phyloP scores from a whole-genome alignment of 345 rosid genomes.

The Syzygium jambos region DNA sequence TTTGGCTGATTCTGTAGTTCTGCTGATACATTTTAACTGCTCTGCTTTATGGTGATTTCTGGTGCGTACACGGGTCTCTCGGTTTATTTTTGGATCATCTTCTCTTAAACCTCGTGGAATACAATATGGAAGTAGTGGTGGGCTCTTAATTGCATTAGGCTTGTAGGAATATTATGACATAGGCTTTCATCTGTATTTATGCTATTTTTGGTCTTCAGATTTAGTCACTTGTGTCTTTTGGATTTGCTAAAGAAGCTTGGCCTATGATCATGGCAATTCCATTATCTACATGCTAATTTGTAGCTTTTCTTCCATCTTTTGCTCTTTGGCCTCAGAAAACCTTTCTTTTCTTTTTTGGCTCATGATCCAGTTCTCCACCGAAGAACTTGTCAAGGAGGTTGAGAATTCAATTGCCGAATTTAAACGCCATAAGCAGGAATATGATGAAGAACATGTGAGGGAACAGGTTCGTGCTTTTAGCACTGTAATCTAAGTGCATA shows the following conservation, averaged over 20 bases:
- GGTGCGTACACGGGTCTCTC: background rate
- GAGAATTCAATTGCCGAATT: constrained; percentile 70
- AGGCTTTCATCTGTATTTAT: background rate
- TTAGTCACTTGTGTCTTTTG: background rate
- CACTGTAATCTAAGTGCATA: background rate
- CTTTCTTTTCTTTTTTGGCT: background rate
- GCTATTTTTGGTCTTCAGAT: background rate
- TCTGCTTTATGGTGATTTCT: background rate
- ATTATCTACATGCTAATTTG: background rate
- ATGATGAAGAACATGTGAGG: constrained; percentile 63
- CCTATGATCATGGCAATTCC: background rate
- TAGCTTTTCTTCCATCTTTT: background rate
- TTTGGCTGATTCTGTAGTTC: background rate
- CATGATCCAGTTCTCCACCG: constrained; percentile 51
- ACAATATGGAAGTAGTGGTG: background rate
- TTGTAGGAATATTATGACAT: background rate
- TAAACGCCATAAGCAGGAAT: constrained; percentile 73
- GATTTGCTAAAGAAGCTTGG: background rate
- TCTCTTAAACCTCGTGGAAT: background rate
- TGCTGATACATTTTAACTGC: background rate
- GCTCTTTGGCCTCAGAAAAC: background rate
- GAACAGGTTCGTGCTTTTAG: constrained; percentile 57
- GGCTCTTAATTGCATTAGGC: background rate
- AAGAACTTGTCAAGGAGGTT: constrained; percentile 73
- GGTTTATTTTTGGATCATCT: background rate